Conservation (phyloP, 2,329 filamentous ascomycete genomes). For the Aspergillus ochraceus region DNA sequence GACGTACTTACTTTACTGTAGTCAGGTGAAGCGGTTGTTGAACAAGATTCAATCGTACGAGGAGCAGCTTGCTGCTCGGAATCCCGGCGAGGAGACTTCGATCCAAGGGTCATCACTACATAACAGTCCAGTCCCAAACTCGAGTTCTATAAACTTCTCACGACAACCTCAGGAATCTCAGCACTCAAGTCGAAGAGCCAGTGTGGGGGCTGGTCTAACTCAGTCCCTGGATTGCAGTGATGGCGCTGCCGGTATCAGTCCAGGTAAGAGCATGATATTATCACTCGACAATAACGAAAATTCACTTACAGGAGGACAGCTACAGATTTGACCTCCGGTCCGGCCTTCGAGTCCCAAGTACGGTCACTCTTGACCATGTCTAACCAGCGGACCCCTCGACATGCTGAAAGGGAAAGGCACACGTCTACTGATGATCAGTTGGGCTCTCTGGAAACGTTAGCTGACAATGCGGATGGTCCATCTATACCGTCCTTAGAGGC, state of each 20-base stretch:
- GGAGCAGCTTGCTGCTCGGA: constrained; percentile 7
- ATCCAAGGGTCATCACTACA: no score
- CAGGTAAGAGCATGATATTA: constrained; percentile 7
- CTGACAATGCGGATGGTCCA: constrained; percentile 2
- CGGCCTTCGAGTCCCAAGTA: constrained; percentile 23
- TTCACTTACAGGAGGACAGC: constrained; percentile 1
- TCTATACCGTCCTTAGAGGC: constrained; percentile 16
- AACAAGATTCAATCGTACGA: constrained; percentile 19
- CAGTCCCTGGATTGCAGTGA: background rate
- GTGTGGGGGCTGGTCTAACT: no score
- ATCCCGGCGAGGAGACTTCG: no score
- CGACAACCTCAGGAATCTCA: no score
- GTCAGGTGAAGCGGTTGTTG: constrained; percentile 11
- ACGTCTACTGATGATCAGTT: background rate
- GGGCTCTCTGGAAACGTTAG: background rate
- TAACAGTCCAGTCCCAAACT: no score
- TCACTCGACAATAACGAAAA: no score
- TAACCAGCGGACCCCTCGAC: no score
- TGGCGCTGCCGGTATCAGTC: constrained; percentile 11
- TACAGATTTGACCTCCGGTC: constrained; percentile 21
- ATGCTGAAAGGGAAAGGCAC: no score
- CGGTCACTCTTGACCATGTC: constrained; percentile 9
- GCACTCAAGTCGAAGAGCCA: no score
- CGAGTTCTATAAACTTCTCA: no score
- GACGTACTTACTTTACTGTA: background rate